Evolutionary conservation across 352 stramenopile genomes (phyloP), one percentile per base, ranked within the genome.

Genomic region (Thalassiosira mediterranea): DNA sequence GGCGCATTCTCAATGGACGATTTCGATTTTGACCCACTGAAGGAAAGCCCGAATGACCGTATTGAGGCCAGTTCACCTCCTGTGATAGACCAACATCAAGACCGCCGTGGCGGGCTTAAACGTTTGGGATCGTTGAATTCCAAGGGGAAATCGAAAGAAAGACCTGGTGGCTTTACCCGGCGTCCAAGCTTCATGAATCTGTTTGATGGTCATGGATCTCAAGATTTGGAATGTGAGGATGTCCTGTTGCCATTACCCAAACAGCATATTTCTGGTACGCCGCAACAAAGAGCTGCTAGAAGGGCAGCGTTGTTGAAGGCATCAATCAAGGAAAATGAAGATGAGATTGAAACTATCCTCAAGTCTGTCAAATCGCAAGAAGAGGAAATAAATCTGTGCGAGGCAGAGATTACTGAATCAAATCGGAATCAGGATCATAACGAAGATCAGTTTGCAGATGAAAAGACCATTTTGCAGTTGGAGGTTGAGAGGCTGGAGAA

Each of bases 21-120:
- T 51, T 69, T 59, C 40, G 59, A 69, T 37, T 69, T 69, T 51
- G 59, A 69, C 15, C 59, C 59, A 29, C 21, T 69, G 7, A 42
- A 48, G 10, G 23, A n/a, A n/a, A n/a, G n/a, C n/a, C n/a, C n/a
- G n/a, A n/a, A n/a, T n/a, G n/a, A n/a, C n/a, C n/a, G n/a, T n/a
- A n/a, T n/a, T n/a, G n/a, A n/a, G n/a, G n/a, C n/a, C n/a, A n/a
- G n/a, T n/a, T n/a, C n/a, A n/a, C n/a, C n/a, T n/a, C n/a, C n/a
- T n/a, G n/a, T n/a, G n/a, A n/a, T n/a, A n/a, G n/a, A n/a, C n/a
- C n/a, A n/a, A n/a, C n/a, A n/a, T n/a, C n/a, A n/a, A n/a, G n/a
- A n/a, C n/a, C n/a, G n/a, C n/a, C n/a, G n/a, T n/a, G n/a, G 42
- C 4, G 34, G 48, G 17, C 13, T 67, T 31, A 5, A 54, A 25